Evolutionary conservation across 2,329 filamentous ascomycete species (phyloP).

Genomic region (Dothideomycetidae sp.): DNA sequence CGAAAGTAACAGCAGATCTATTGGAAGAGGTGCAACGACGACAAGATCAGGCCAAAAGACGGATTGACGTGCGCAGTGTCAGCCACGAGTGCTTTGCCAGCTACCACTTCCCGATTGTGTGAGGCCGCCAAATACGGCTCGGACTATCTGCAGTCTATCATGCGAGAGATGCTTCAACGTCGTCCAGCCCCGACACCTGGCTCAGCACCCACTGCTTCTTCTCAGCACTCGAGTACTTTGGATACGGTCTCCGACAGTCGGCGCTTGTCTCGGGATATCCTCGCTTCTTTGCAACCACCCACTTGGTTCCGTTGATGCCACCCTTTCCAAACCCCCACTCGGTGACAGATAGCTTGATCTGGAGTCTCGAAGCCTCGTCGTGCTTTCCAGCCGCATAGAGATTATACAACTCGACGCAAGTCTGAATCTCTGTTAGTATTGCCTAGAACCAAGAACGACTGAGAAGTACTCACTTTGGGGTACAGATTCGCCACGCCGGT

Average conservation of each 20-base stretch:
- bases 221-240: conserved; percentile 32
- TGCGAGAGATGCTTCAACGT: conserved; percentile 17
- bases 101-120: conserved; percentile 39
- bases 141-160: not conserved
- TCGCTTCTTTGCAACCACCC: conserved; percentile 40
- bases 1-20: conserved; percentile 26
- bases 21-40: conserved; percentile 26
- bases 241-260: conserved; percentile 42
- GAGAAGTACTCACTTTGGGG: conserved; percentile 35
- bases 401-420: conserved; percentile 24
- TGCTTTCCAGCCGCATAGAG: conserved; percentile 30
- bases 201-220: conserved; percentile 33
- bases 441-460: conserved; percentile 12
- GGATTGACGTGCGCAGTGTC: conserved; percentile 27
- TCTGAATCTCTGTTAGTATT: not conserved
- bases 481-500: conserved; percentile 50
- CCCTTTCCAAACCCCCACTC: conserved; percentile 45
- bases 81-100: conserved; percentile 35
- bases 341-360: conserved; percentile 31
- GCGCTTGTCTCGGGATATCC: conserved; percentile 39
- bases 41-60: conserved; percentile 24
- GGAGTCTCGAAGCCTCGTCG: not conserved
- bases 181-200: conserved; percentile 22
- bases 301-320: conserved; percentile 48
- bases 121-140: too few species aligned